Evolutionary conservation across 139 green algal species (phyloP).

Genomic region (Edaphochlamys debaryana): DNA sequence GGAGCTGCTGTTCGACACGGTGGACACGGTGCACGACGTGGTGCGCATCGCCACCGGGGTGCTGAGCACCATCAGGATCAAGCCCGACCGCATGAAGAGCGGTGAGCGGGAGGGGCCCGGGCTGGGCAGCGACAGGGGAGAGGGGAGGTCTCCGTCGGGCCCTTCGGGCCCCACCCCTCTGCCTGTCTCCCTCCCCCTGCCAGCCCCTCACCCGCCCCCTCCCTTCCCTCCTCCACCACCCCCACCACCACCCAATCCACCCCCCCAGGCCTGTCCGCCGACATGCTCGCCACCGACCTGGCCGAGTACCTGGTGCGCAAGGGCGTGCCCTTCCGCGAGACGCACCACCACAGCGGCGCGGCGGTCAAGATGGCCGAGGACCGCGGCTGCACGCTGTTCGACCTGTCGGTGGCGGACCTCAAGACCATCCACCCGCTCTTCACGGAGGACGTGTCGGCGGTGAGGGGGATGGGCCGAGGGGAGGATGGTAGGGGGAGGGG

Average conservation of each 20-base stretch:
- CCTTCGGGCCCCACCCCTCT: too few species aligned
- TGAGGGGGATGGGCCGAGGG: too few species aligned
- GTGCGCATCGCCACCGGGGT: slow-evolving; percentile 95
- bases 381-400: slow-evolving; percentile 71
- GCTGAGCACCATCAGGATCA: slow-evolving; percentile 90
- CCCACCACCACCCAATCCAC: too few species aligned
- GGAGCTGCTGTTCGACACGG: slow-evolving; percentile 95
- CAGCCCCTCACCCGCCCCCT: too few species aligned
- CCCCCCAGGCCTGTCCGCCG: slow-evolving; percentile 78
- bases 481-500: too few species aligned
- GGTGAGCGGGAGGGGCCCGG: slow-evolving; percentile 22
- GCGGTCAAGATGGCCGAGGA: slow-evolving; percentile 95
- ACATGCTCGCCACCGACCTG: slow-evolving; percentile 98
- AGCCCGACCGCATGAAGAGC: slow-evolving; percentile 85
- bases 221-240: too few species aligned
- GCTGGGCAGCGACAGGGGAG: background rate
- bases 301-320: slow-evolving; percentile 99
- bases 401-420: slow-evolving; percentile 85
- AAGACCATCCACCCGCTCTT: slow-evolving; percentile 89
- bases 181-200: background rate
- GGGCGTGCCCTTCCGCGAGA: slow-evolving; percentile 84
- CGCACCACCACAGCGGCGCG: slow-evolving; percentile 93
- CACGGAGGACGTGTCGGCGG: slow-evolving; percentile 84
- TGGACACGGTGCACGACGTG: slow-evolving; percentile 91
- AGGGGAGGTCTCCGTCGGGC: too few species aligned